Percentiles rank a stretch among this genome's conserved stretches.
These are phyloP conservation scores for Podospora tetraspora DNA, from an alignment of 495 filamentous ascomycete genomes.

Conservation along the genomic window DNA sequence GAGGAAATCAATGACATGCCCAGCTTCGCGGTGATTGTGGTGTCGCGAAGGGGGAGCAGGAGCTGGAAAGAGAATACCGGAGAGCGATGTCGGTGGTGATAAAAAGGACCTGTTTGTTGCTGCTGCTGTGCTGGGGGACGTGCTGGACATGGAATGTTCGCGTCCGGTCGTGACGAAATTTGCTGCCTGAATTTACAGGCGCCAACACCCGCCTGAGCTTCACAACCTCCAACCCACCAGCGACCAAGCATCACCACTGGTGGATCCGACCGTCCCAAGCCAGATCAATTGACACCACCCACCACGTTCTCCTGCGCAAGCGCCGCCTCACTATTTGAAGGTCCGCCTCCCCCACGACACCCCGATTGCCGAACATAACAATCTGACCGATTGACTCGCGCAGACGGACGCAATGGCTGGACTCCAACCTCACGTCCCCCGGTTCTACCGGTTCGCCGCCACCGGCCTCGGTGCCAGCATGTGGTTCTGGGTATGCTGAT, in stretches of 20 bases:
- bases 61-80: neutral
- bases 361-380: neutral
- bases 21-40: neutral
- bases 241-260: conserved; percentile 1
- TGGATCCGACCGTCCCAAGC: neutral
- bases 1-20: conserved; percentile 17
- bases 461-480: conserved; percentile 88
- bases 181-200: conserved; percentile 6
- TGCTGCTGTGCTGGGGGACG: neutral
- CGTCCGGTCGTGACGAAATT: neutral
- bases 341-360: neutral
- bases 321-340: neutral
- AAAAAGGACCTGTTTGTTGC: neutral
- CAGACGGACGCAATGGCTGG: conserved; percentile 26
- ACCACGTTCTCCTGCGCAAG: neutral
- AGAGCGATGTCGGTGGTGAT: neutral
- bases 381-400: conserved; percentile 11
- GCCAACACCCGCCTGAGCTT: neutral
- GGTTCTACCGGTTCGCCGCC: conserved; percentile 75
- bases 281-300: conserved; percentile 1
- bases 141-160: neutral
- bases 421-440: conserved; percentile 28
- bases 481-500: conserved; percentile 90
- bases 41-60: neutral
- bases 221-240: conserved; percentile 6